Evolutionary conservation across 2,329 filamentous ascomycete genomes (phyloP).

Genomic region (Aurifilum marmelostoma): DNA sequence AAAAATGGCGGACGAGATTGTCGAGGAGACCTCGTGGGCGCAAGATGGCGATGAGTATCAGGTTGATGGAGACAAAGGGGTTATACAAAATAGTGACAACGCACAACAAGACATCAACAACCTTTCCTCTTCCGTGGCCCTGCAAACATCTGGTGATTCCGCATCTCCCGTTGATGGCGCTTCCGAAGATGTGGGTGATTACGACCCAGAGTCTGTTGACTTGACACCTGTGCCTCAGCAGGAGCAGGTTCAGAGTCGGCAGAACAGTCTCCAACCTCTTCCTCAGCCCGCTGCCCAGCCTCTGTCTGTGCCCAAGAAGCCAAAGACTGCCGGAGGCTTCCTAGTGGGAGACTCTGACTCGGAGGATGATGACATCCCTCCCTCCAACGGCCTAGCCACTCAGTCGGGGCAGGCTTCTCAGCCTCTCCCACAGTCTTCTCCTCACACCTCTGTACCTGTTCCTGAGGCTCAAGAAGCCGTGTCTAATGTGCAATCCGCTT

Average conservation of each 20-base stretch:
- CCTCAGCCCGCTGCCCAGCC: slow-evolving; percentile 38
- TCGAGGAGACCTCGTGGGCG: slow-evolving; percentile 50
- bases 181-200: slow-evolving; percentile 57
- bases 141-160: slow-evolving; percentile 53
- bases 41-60: slow-evolving; percentile 59
- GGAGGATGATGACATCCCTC: slow-evolving; percentile 52
- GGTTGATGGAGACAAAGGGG: slow-evolving; percentile 46
- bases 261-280: slow-evolving; percentile 32
- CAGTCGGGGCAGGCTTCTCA: slow-evolving; percentile 27
- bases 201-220: slow-evolving; percentile 61
- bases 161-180: slow-evolving; percentile 47
- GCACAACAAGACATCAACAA: slow-evolving; percentile 49
- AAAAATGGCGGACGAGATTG: slow-evolving; percentile 25
- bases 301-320: slow-evolving; percentile 51
- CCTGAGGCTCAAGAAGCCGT: slow-evolving; percentile 36
- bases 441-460: slow-evolving; percentile 31
- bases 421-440: slow-evolving; percentile 30
- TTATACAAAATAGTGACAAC: slow-evolving; percentile 49
- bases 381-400: slow-evolving; percentile 32
- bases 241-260: slow-evolving; percentile 21
- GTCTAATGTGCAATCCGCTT: slow-evolving; percentile 40
- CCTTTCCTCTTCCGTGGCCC: slow-evolving; percentile 47
- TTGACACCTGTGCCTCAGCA: slow-evolving; percentile 35
- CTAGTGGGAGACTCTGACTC: slow-evolving; percentile 64
- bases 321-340: slow-evolving; percentile 63